Evolutionary conservation across 106 monocot species (phyloP), one percentile per base, ranked within the genome.

Genomic region (Amphibolis antarctica): DNA sequence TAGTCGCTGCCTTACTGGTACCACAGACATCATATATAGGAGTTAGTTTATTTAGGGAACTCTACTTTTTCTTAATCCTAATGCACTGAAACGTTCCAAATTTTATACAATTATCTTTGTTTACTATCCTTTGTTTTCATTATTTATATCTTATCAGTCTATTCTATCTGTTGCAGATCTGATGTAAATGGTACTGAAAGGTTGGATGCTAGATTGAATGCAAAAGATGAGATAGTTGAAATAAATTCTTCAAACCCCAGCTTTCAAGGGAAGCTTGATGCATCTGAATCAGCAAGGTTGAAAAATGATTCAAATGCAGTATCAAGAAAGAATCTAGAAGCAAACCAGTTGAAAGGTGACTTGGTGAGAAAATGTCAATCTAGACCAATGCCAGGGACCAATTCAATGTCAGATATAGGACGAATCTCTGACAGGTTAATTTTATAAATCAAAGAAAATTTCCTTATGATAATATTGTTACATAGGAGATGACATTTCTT

Each of bases 261-360:
- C 47, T 82, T 44, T 76, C 70, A 66, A 53, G 77, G 77, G 60
- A 70, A 52, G 53, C 5, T 28, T 48, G 75, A 81, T 61, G 46
- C 51, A 69, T 63, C 42, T 72, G 73, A 76, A 24, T 63, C 51
- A 10, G 53, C 43, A 53, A 71, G 55, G 63, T 52, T 69, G 46
- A 77, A 71, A 79, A 79, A 74, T 63, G 72, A 70, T 75, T 70
- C 60, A 26, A 66, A 71, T 36, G 71, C 86, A 69, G 71, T 75
- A 36, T 76, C 76, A 54, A 90, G 75, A 54, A 78, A 68, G 43
- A 67, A 57, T 28, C n/a, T 50, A 57, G 84, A 81, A 14, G n/a
- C 42, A 9, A 79, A 53, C 22, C 52, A 69, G 15, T 66, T 58
- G 45, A 83, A 68, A 69, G 70, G 53, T 61, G 71, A 72, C 46